These are phyloP conservation scores for Hirschioporus abietinus DNA, from an alignment of 768 basidiomycete species.

Conservation along the genomic window DNA sequence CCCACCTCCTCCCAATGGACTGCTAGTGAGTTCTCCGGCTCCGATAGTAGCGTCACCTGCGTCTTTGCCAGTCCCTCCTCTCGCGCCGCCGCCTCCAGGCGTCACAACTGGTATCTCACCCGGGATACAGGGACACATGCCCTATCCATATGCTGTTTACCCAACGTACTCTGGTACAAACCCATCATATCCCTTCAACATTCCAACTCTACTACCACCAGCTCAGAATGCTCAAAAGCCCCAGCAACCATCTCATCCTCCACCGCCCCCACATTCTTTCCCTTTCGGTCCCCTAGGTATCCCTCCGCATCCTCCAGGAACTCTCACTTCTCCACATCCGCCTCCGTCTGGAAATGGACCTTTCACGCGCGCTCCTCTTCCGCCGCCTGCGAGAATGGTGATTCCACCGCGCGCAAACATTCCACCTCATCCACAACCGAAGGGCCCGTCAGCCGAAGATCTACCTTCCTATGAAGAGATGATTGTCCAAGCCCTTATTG, in stretches of 20 bases:
- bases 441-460: constrained; percentile 33
- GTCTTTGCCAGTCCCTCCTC: not conserved
- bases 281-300: not conserved
- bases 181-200: not conserved
- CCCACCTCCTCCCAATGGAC: not conserved
- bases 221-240: not conserved
- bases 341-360: not conserved
- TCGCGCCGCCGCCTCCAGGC: not conserved
- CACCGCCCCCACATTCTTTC: not conserved
- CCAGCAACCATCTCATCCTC: not conserved
- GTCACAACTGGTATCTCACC: not conserved
- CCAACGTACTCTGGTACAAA: not conserved
- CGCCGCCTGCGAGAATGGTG: not conserved
- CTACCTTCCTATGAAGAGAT: constrained; percentile 89
- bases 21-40: not conserved
- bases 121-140: not conserved
- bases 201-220: not conserved
- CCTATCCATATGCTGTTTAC: not conserved
- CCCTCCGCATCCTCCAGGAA: not conserved
- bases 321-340: not conserved
- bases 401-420: not conserved
- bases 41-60: too few relatives aligned
- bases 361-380: not conserved
- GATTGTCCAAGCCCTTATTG: constrained; percentile 76
- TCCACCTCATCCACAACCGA: constrained; percentile 3